Evolutionary conservation across 2,329 filamentous ascomycete species (phyloP).

Genomic region (Colletotrichum higginsianum): DNA sequence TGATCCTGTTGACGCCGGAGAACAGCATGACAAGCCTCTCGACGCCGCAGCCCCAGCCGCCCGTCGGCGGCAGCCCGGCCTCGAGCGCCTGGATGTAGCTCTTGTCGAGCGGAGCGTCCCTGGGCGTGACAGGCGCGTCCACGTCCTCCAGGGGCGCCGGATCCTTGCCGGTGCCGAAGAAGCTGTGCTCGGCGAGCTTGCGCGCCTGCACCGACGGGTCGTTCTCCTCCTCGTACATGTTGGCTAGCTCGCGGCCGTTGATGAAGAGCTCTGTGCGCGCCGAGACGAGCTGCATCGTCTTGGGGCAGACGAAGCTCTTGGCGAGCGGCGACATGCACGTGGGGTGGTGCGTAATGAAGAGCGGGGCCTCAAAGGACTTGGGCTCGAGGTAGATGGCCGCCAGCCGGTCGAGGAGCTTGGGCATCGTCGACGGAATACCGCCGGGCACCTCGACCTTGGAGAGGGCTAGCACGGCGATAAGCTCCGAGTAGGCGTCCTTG

Average conservation of each 20-base stretch:
- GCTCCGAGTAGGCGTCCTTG: slow-evolving; percentile 69
- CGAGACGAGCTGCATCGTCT: slow-evolving; percentile 79
- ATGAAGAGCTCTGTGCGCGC: slow-evolving; percentile 91
- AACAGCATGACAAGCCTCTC: slow-evolving; percentile 95
- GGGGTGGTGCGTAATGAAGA: slow-evolving; percentile 92
- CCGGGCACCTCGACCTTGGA: slow-evolving; percentile 76
- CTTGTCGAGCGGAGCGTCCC: slow-evolving; percentile 74
- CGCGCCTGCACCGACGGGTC: slow-evolving; percentile 86
- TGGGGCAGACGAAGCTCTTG: slow-evolving; percentile 84
- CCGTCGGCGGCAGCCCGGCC: slow-evolving; percentile 93
- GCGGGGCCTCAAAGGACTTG: slow-evolving; percentile 74
- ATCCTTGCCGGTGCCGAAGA: slow-evolving; percentile 52
- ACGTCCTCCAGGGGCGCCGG: slow-evolving; percentile 34
- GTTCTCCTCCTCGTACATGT: slow-evolving; percentile 99
- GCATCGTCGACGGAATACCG: slow-evolving; percentile 68
- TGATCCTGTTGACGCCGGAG: slow-evolving; percentile 82
- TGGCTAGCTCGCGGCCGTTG: slow-evolving; percentile 85
- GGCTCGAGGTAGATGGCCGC: slow-evolving; percentile 85
- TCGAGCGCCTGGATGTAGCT: slow-evolving; percentile 88
- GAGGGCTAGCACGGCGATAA: slow-evolving; percentile 69
- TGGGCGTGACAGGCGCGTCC: slow-evolving; percentile 53
- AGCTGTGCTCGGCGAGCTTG: slow-evolving; percentile 78
- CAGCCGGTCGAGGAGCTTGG: slow-evolving; percentile 84
- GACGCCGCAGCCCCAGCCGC: slow-evolving; percentile 95
- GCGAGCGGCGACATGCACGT: slow-evolving; percentile 91